Base-by-base conservation (phyloP, 306 rosid species). In the Malus asiatica region DNA sequence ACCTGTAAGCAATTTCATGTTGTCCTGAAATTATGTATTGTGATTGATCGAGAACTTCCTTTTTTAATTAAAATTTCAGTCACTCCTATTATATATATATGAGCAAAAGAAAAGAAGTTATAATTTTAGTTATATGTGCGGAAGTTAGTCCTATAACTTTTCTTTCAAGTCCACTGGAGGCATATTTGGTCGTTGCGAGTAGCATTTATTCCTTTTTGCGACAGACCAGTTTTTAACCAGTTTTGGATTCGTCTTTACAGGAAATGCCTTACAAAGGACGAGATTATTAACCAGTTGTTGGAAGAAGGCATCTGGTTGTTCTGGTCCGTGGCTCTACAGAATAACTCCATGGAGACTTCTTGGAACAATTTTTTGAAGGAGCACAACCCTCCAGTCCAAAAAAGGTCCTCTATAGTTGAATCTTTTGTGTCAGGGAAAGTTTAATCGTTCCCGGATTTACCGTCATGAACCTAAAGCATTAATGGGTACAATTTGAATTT, bases 201-300 rank as follows among this genome's bases (percentile, higher is more conserved):
- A 8, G 8, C 3, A 33, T 29, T 25, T 25, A 27, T 62, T 30
- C 7, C 16, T 62, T 62, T 62, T 29, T 12, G 4, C n/a, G 5
- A 14, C 40, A 29, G 25, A 63, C 10, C 13, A 23, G 62, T 10
- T 22, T 3, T 16, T 30, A 4, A 35, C 40, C 8, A 23, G 57
- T 57, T 65, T 78, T 60, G 13, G n/a, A 59, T 62, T n/a, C 33
- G 44, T 38, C 67, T 33, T 73, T 74, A 70, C 91, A 95, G 98
- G 98, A 95, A 80, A 88, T 89, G 77, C 92, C 88, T 6, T 90
- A 88, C 74, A 90, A 89, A 79, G 96, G 97, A 77, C 86, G 93
- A 38, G 96, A 94, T 11, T 92, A 87, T 81, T 95, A 83, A 89
- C 60, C 72, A 23, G 61, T 42, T 57, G 76, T 77, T 76, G 83